Conservation (phyloP, 1,284 basidiomycete genomes). For the Tilletia caries region DNA sequence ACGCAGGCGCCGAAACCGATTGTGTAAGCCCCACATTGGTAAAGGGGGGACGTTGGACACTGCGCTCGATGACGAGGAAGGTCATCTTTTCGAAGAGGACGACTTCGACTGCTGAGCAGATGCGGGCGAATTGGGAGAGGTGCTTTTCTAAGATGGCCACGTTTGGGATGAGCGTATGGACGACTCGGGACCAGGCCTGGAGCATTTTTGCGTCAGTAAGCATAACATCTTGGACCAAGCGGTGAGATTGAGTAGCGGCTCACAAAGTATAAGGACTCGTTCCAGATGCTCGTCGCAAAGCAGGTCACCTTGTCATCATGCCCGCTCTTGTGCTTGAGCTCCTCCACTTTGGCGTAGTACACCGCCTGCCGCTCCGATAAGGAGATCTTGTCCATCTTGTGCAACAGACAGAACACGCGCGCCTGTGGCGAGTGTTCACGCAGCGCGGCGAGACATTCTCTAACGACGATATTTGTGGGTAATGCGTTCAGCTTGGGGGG, state of each 20-base stretch:
- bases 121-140: constrained; percentile 75
- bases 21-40: not conserved
- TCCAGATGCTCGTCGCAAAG: constrained; percentile 96
- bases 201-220: too few relatives aligned
- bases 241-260: too few relatives aligned
- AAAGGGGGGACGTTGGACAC: not conserved
- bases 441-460: constrained; percentile 44
- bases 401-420: constrained; percentile 82
- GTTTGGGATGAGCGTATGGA: constrained; percentile 93
- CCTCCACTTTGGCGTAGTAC: constrained; percentile 60
- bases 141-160: constrained; percentile 81
- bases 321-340: constrained; percentile 40
- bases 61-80: constrained; percentile 82
- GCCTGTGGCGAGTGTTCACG: constrained; percentile 60
- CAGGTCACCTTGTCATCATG: constrained; percentile 56
- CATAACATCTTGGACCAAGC: constrained; percentile 11
- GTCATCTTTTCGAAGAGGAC: constrained; percentile 95
- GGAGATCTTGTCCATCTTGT: constrained; percentile 85
- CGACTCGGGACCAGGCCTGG: constrained; percentile 97
- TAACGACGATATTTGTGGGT: constrained; percentile 17
- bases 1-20: not conserved
- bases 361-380: constrained; percentile 61
- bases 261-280: constrained; percentile 93
- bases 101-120: constrained; percentile 85
- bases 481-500: not conserved